Evolutionary conservation across 148 eudicot species (phyloP).

Genomic region (Persicaria maculosa): DNA sequence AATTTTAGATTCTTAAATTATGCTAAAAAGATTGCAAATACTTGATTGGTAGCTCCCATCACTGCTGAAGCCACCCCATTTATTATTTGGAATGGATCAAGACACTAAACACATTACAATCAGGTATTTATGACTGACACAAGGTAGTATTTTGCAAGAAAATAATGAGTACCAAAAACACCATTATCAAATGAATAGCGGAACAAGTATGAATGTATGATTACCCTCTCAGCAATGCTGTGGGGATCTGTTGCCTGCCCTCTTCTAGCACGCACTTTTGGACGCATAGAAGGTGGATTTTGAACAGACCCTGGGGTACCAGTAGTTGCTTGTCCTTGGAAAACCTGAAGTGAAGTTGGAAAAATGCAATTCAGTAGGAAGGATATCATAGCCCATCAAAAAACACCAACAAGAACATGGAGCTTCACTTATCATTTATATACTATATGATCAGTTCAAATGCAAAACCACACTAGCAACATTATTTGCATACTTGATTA

Average conservation of each 20-base stretch:
- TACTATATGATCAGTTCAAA: neutral
- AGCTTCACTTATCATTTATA: neutral
- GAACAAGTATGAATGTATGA: neutral
- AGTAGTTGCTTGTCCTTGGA: slow-evolving; percentile 8
- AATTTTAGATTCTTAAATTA: too few relatives aligned
- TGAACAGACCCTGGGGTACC: slow-evolving; percentile 8
- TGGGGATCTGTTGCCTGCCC: slow-evolving; percentile 15
- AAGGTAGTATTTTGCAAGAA: neutral
- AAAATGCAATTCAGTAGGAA: neutral
- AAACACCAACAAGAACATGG: neutral
- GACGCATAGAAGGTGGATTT: slow-evolving; percentile 13
- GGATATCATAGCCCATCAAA: neutral
- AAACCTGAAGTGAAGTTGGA: slow-evolving; percentile 5
- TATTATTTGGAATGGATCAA: neutral
- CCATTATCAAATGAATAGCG: neutral
- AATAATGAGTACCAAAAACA: neutral
- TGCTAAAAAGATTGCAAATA: neutral
- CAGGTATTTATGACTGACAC: neutral
- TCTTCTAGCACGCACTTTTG: slow-evolving; percentile 16
- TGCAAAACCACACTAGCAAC: neutral
- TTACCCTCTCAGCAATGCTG: slow-evolving; percentile 16
- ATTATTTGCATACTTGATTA: neutral
- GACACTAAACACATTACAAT: neutral
- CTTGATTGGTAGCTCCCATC: neutral
- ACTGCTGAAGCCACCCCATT: neutral